Evolutionary conservation across 108 stramenopile genomes (phyloP).

Genomic region (Discostella stelligeroides): DNA sequence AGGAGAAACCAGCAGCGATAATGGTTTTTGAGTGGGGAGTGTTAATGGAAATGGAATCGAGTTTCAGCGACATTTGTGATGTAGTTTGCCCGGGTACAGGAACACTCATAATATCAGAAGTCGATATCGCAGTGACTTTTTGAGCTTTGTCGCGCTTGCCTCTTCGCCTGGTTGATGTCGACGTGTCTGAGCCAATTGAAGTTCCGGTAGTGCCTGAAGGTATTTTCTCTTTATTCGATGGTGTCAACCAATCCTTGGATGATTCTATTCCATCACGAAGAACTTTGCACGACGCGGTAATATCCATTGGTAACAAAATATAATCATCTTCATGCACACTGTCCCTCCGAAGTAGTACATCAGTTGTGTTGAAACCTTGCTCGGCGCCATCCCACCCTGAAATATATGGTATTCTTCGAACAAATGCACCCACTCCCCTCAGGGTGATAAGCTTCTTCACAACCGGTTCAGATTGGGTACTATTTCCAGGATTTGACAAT

Average conservation of each 20-base stretch:
- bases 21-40: conserved; percentile 17
- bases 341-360: not conserved
- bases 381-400: not conserved
- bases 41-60: not conserved
- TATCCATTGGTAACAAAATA: conserved; percentile 26
- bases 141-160: conserved; percentile 64
- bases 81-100: not conserved
- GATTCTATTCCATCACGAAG: conserved; percentile 22
- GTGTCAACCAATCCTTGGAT: not conserved
- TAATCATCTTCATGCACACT: conserved; percentile 31
- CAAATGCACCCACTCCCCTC: conserved; percentile 21
- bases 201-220: conserved; percentile 4
- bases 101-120: not conserved
- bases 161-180: conserved; percentile 50
- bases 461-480: conserved; percentile 8
- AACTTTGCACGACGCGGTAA: conserved; percentile 26
- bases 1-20: not conserved
- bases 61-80: not conserved
- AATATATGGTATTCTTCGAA: conserved; percentile 27
- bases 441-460: conserved; percentile 28
- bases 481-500: not conserved
- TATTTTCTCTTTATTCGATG: conserved; percentile 8
- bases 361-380: not conserved
- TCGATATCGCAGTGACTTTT: conserved; percentile 4
- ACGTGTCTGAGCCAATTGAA: conserved; percentile 11